phyloP scores from a whole-genome alignment of 495 filamentous ascomycete species.

The Aspergillus cristatus region DNA sequence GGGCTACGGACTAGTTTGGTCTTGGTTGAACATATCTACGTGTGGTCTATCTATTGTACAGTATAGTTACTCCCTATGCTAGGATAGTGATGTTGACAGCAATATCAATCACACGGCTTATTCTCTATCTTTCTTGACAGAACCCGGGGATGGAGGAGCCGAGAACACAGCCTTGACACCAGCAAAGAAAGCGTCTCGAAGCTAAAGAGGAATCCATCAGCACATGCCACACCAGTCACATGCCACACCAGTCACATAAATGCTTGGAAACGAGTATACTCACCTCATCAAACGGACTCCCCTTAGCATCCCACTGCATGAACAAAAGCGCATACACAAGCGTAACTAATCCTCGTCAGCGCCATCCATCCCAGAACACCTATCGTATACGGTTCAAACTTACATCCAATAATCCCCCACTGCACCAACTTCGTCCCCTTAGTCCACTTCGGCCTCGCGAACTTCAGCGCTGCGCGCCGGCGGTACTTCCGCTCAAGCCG shows the following conservation, averaged over 20 bases:
- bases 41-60: too few relatives aligned
- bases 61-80: too few relatives aligned
- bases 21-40: too few relatives aligned
- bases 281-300: constrained; percentile 51
- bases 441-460: constrained; percentile 62
- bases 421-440: constrained; percentile 64
- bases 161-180: constrained; percentile 27
- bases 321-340: constrained; percentile 66
- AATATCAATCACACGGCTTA: too few relatives aligned
- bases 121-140: too few relatives aligned
- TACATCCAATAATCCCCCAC: constrained; percentile 56
- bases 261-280: too few relatives aligned
- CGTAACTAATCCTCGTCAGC: constrained; percentile 42
- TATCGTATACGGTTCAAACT: constrained; percentile 20
- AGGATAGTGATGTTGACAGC: too few relatives aligned
- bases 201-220: constrained; percentile 16
- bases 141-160: constrained; percentile 23
- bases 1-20: too few relatives aligned
- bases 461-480: constrained; percentile 60
- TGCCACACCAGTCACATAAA: too few relatives aligned
- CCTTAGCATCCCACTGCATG: constrained; percentile 61
- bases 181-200: constrained; percentile 30
- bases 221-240: constrained; percentile 1
- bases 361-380: background rate
- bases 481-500: constrained; percentile 56